These are phyloP conservation scores for Chrysoporthe puriensis DNA, from an alignment of 2,329 filamentous ascomycete species.

Conservation along the genomic window DNA sequence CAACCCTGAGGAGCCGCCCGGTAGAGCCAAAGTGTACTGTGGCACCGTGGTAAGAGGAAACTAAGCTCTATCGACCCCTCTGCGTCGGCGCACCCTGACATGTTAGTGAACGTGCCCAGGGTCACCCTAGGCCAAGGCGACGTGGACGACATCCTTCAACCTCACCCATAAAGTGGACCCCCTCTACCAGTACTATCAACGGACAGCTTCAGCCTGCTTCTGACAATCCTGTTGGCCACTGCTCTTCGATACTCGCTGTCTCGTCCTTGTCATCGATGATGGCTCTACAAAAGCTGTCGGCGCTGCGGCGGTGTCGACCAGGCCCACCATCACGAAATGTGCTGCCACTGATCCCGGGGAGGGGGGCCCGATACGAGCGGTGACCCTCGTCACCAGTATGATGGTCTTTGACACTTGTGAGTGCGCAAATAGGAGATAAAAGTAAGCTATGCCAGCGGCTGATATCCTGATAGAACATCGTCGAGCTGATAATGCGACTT, in stretches of 20 bases:
- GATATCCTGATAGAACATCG: neutral
- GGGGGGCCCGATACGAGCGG: no score
- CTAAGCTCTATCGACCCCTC: neutral
- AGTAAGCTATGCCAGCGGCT: neutral
- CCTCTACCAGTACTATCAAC: neutral
- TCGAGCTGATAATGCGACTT: neutral
- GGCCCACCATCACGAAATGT: neutral
- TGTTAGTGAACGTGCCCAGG: neutral
- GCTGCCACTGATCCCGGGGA: neutral
- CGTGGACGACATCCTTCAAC: neutral
- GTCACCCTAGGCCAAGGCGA: neutral
- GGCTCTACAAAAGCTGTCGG: neutral
- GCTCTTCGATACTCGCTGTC: neutral
- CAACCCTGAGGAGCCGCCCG: neutral
- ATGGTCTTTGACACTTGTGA: neutral
- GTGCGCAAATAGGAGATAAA: neutral
- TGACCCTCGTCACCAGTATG: no score
- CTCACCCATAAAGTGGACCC: neutral
- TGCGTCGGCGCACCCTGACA: neutral
- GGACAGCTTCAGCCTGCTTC: neutral
- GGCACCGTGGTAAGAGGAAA: neutral
- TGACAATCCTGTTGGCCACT: neutral
- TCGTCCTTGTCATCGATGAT: neutral
- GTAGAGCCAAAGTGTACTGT: neutral
- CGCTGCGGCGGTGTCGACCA: neutral